Percentiles rank a stretch among this genome's conserved stretches.
These are phyloP conservation scores for Marchantia paleacea DNA, from an alignment of 225 moss, liverwort and hornwort species.

Conservation along the genomic window DNA sequence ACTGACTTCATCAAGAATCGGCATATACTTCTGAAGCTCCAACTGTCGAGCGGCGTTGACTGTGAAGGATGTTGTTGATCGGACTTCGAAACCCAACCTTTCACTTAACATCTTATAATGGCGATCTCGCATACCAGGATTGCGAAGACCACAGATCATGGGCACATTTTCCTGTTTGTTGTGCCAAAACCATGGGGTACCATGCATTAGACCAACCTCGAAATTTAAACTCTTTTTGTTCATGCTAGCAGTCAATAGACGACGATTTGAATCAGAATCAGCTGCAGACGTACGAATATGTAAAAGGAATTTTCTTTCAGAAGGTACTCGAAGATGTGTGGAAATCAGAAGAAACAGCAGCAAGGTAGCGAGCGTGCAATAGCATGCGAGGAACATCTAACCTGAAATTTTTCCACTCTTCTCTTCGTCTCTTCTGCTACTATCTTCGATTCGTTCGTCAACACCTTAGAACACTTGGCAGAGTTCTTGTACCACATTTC, in stretches of 20 bases:
- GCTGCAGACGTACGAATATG: not conserved
- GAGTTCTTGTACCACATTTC: conserved; percentile 60
- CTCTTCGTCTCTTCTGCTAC: conserved; percentile 58
- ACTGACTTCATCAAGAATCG: conserved; percentile 57
- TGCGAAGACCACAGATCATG: conserved; percentile 68
- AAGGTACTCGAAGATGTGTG: not conserved
- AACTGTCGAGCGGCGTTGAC: conserved; percentile 53
- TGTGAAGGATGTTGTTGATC: conserved; percentile 49
- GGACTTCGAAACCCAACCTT: conserved; percentile 58
- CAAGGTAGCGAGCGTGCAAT: not conserved
- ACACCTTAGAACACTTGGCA: conserved; percentile 57
- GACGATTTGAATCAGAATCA: not conserved
- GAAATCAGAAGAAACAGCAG: not conserved
- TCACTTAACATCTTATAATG: conserved; percentile 63
- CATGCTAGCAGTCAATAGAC: not conserved
- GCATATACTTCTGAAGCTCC: conserved; percentile 54
- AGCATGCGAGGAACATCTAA: conserved; percentile 5
- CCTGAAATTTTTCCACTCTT: conserved; percentile 59
- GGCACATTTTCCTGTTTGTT: conserved; percentile 57
- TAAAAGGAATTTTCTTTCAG: not conserved
- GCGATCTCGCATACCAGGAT: conserved; percentile 73
- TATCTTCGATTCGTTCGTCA: conserved; percentile 49
- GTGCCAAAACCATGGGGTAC: not conserved
- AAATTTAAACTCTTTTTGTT: not conserved
- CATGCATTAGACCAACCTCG: not conserved